Conservation (phyloP, 2,329 filamentous ascomycete genomes). For the Arthrobotrys sphaeroides region DNA sequence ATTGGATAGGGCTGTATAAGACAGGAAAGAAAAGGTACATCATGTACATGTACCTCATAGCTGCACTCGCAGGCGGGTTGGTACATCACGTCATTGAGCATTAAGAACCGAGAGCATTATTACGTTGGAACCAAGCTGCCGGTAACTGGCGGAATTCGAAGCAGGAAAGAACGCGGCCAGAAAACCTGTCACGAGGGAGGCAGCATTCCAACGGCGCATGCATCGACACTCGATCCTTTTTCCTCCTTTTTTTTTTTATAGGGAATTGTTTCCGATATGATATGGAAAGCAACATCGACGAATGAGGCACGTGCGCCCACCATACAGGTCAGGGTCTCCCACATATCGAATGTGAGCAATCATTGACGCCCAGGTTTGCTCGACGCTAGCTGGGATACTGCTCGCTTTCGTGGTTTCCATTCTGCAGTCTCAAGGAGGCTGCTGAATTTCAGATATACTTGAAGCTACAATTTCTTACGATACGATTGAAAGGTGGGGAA, state of each 20-base stretch:
- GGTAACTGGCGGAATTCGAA: slow-evolving; percentile 48
- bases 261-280: slow-evolving; percentile 23
- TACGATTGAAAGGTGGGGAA: neutral
- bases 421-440: slow-evolving; percentile 5
- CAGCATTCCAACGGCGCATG: neutral
- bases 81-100: slow-evolving; percentile 50
- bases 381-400: slow-evolving; percentile 12
- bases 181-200: slow-evolving; percentile 24
- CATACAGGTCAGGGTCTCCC: slow-evolving; percentile 23
- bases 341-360: neutral
- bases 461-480: too few species aligned
- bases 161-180: neutral
- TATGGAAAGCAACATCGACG: neutral
- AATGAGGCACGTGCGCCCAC: slow-evolving; percentile 33
- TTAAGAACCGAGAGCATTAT: slow-evolving; percentile 28
- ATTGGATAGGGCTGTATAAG: neutral
- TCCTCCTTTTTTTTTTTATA: neutral
- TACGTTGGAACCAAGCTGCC: slow-evolving; percentile 50
- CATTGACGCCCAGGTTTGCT: neutral
- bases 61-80: slow-evolving; percentile 22
- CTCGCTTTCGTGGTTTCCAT: neutral
- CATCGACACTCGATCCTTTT: neutral
- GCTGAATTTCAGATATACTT: neutral
- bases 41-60: slow-evolving; percentile 30
- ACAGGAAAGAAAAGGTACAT: neutral